These are phyloP conservation scores for Hyphopichia burtonii DNA, from an alignment of 1,139 yeast species.

Conservation along the genomic window DNA sequence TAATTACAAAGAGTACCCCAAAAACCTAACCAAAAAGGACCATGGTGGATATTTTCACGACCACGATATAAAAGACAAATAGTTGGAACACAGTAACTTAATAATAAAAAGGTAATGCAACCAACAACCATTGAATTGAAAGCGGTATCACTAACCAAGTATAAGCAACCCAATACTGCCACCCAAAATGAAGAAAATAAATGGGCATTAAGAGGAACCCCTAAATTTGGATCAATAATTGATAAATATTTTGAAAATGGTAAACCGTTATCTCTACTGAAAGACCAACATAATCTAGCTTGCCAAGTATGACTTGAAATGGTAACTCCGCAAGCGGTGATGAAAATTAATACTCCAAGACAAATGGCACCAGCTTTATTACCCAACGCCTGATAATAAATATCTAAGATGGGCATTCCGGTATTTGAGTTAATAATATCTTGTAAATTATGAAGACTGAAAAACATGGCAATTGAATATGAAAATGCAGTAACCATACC, in stretches of 20 bases:
- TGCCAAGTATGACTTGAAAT: constrained; percentile 77
- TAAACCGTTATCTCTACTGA: constrained; percentile 62
- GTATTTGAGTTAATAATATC: constrained; percentile 46
- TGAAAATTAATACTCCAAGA: constrained; percentile 54
- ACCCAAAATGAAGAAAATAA: constrained; percentile 38
- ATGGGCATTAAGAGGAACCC: constrained; percentile 47
- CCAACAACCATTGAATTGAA: constrained; percentile 48
- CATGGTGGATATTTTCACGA: constrained; percentile 59
- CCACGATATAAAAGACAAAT: constrained; percentile 54
- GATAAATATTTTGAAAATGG: constrained; percentile 44
- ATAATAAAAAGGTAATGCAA: constrained; percentile 43
- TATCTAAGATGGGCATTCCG: constrained; percentile 64
- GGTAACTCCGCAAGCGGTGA: constrained; percentile 69
- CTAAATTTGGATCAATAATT: constrained; percentile 40
- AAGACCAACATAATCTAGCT: constrained; percentile 75
- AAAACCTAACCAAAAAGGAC: constrained; percentile 63
- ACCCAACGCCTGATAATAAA: constrained; percentile 56
- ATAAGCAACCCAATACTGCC: constrained; percentile 41
- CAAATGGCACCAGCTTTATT: constrained; percentile 59
- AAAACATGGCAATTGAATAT: constrained; percentile 62
- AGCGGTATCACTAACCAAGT: constrained; percentile 43
- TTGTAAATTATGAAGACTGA: constrained; percentile 53
- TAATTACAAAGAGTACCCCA: constrained; percentile 57
- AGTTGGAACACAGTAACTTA: constrained; percentile 44
- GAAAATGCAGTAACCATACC: constrained; percentile 63